Conservation (phyloP, 2,329 filamentous ascomycete genomes). For the Rachicladosporium sp. region DNA sequence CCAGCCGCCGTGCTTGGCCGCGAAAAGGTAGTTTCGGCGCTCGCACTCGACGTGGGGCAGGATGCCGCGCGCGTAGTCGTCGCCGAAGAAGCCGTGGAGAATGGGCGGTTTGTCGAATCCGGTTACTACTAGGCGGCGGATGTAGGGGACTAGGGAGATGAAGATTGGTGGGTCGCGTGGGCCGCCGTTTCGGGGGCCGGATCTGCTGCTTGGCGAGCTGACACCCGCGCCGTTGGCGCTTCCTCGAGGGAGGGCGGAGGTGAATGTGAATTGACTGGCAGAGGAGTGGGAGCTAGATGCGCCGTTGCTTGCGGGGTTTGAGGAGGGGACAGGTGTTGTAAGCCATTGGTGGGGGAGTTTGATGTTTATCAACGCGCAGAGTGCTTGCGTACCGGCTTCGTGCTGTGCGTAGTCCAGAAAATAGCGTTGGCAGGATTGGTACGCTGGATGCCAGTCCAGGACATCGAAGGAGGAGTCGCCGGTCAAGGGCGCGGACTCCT, state of each 20-base stretch:
- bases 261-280: slow-evolving; percentile 12
- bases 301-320: slow-evolving; percentile 12
- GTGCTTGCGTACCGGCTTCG: slow-evolving; percentile 66
- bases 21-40: slow-evolving; percentile 86
- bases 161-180: slow-evolving; percentile 16
- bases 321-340: slow-evolving; percentile 34
- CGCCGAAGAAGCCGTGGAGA: slow-evolving; percentile 94
- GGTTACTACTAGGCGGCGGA: slow-evolving; percentile 79
- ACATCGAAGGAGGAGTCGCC: slow-evolving; percentile 54
- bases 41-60: slow-evolving; percentile 78
- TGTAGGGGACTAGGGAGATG: slow-evolving; percentile 73
- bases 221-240: slow-evolving; percentile 16
- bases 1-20: slow-evolving; percentile 87
- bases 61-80: slow-evolving; percentile 73
- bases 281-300: slow-evolving; percentile 6
- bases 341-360: slow-evolving; percentile 71
- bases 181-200: slow-evolving; percentile 22
- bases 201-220: slow-evolving; percentile 20
- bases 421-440: slow-evolving; percentile 79
- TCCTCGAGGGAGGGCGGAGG: slow-evolving; percentile 24
- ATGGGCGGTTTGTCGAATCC: slow-evolving; percentile 79
- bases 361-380: slow-evolving; percentile 87
- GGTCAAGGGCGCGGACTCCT: slow-evolving; percentile 14
- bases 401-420: slow-evolving; percentile 89
- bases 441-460: slow-evolving; percentile 84